Evolutionary conservation across 2,329 filamentous ascomycete species (phyloP), one percentile per base, ranked within the genome.

Genomic region (Penicillium sp.): DNA sequence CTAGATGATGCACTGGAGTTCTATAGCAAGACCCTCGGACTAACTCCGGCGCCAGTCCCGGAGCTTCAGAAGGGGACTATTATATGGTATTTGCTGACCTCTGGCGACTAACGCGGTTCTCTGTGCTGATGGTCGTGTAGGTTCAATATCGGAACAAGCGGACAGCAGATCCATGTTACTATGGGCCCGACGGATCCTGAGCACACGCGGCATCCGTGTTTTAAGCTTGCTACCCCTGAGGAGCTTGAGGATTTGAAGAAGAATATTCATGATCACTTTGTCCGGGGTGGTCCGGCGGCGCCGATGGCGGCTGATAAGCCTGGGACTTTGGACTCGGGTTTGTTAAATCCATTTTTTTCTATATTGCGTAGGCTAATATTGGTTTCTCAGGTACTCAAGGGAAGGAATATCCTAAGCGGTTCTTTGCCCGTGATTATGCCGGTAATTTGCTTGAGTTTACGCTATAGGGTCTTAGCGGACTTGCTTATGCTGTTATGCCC

Each of bases 391-490:
- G 83, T 3, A 71, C 76, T 0, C 75, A 83, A 64, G 84, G 83
- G 0, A 79, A 81, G 1, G 85, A 87, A 68, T 87, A 86, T 64
- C 85, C 85, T 0, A 76, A 73, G 35, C 76, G 86, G 14, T 88
- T 88, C 69, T 88, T 88, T 68, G 84, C 83, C 1, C 78, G 83
- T 56, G 82, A 85, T 61, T 85, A 78, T 71, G 81, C 81, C 1
- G 82, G 82, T 2, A 84, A 84, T 62, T 68, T 78, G 52, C 65
- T 84, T 33, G 82, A 84, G 65, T 84, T 84, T 61, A 82, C 76
- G 52, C 52, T 82, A 55, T 83, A 63, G 56, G 10, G 3, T 14
- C 5, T 16, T 27, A 16, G 24, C 13, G 46, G 35, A 19, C n/a
- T 10, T 39, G 29, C 10, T 16, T 21, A 21, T 44, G 22, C 4